Conservation (phyloP, 352 stramenopile genomes). For the Phytophthora litchii region DNA sequence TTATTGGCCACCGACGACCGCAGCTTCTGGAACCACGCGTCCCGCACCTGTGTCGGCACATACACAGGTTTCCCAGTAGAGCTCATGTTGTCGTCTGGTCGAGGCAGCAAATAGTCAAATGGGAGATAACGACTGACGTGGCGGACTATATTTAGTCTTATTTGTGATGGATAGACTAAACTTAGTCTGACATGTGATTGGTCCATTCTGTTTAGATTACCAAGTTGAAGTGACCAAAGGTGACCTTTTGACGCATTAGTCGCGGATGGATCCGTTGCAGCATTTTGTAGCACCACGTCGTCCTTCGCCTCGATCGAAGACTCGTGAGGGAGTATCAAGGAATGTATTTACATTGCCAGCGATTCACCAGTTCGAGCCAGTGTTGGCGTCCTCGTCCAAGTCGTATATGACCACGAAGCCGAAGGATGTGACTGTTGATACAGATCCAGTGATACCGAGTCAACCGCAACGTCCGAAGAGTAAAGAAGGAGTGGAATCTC, state of each 20-base stretch:
- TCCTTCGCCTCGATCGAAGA: slow-evolving; percentile 49
- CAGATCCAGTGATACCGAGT: neutral
- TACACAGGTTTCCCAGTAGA: slow-evolving; percentile 62
- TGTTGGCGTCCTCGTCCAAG: slow-evolving; percentile 46
- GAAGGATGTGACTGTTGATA: neutral
- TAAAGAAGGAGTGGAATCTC: slow-evolving; percentile 32
- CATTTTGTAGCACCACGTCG: slow-evolving; percentile 10
- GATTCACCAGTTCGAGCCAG: slow-evolving; percentile 71
- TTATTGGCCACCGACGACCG: slow-evolving; percentile 83
- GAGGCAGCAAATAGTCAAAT: slow-evolving; percentile 18
- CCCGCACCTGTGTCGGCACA: slow-evolving; percentile 71
- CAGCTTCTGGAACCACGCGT: slow-evolving; percentile 90
- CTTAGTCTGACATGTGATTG: no score
- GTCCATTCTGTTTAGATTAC: no score
- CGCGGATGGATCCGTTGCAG: slow-evolving; percentile 28
- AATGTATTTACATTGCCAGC: slow-evolving; percentile 60
- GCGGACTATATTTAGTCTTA: slow-evolving; percentile 12
- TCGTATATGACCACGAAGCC: slow-evolving; percentile 36
- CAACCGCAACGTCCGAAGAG: slow-evolving; percentile 21
- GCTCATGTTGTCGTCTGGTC: slow-evolving; percentile 37
- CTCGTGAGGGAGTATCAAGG: slow-evolving; percentile 28
- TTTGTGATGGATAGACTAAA: slow-evolving; percentile 7
- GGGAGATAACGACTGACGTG: slow-evolving; percentile 16
- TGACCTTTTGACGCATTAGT: neutral
- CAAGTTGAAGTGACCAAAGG: no score